Base-by-base conservation (phyloP, 208 protist species). In the Crithidia thermophila region DNA sequence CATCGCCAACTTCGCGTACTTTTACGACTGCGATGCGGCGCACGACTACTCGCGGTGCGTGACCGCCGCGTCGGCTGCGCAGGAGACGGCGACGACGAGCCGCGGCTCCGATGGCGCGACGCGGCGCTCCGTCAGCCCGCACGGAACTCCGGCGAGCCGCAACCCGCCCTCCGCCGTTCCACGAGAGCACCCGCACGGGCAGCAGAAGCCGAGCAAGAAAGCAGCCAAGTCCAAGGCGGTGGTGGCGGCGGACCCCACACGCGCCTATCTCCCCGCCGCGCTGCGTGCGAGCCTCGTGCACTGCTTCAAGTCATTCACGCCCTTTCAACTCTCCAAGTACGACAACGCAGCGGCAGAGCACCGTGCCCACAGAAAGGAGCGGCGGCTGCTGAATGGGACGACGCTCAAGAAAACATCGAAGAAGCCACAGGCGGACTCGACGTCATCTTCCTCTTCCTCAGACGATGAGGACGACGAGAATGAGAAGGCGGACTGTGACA, bases 251-350 rank as follows among this genome's bases (percentile, higher is more conserved):
- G 55, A 62, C 23, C 30, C 61, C 25, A 61, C 57, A 47, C 53
- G 61, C 2, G 46, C 20, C 4, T 34, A 52, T 18, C 55, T 98
- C 14, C 97, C 96, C 9, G 79, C 83, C 28, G 84, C 83, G 13
- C 87, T 99, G 52, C 88, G 96, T 27, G 77, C 73, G 1, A 94
- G 85, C 13, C 87, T 98, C 37, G 79, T 82, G 4, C 67, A 64
- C 28, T 92, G 86, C 52, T 99, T 99, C 70, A 30, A 43, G 7
- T 76, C 87, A 27, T 99, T 98, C 76, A 87, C 93, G 50, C 81
- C 87, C 23, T 98, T 98, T 66, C 79, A 89, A 42, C 71, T 99
- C 33, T 94, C 85, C 58, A 98, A 98, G 85, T 98, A 98, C 77
- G 95, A 98, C 88, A 98, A 97, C 53, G 86, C 91, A 59, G 51